Evolutionary conservation across 371 early-diverging fungal species (phyloP).

Genomic region (Mucor velutinosus): DNA sequence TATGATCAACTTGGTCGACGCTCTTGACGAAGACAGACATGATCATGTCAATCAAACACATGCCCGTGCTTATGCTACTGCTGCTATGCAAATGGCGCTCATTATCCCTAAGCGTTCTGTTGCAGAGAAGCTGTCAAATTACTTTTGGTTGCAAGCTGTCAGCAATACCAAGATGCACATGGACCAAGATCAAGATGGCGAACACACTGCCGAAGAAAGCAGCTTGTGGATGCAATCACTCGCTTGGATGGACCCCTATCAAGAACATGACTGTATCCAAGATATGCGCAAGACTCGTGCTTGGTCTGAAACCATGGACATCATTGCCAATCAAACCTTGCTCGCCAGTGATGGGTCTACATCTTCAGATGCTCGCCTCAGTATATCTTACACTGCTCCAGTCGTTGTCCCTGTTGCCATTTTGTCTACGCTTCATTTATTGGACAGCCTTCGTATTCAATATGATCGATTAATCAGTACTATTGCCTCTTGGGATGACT

Average conservation of each 20-base stretch:
- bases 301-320: constrained; percentile 42
- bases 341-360: constrained; percentile 31
- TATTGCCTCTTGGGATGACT: constrained; percentile 17
- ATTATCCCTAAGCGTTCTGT: constrained; percentile 27
- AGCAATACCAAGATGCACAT: background rate
- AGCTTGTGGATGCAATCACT: constrained; percentile 29
- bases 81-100: constrained; percentile 43
- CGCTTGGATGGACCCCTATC: constrained; percentile 26
- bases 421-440: constrained; percentile 34
- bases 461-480: constrained; percentile 39
- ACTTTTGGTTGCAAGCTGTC: constrained; percentile 40
- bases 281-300: constrained; percentile 32
- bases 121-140: constrained; percentile 22
- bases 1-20: constrained; percentile 34
- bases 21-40: constrained; percentile 31
- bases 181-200: constrained; percentile 16
- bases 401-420: constrained; percentile 32
- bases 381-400: constrained; percentile 29
- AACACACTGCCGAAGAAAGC: background rate
- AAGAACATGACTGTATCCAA: constrained; percentile 24
- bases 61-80: constrained; percentile 41
- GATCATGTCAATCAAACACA: constrained; percentile 26
- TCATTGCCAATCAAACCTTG: constrained; percentile 28
- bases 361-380: constrained; percentile 11
- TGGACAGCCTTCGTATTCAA: constrained; percentile 40